These are phyloP conservation scores for Tolypocladium nubicola DNA, from an alignment of 2,329 filamentous ascomycete genomes.

Conservation along the genomic window DNA sequence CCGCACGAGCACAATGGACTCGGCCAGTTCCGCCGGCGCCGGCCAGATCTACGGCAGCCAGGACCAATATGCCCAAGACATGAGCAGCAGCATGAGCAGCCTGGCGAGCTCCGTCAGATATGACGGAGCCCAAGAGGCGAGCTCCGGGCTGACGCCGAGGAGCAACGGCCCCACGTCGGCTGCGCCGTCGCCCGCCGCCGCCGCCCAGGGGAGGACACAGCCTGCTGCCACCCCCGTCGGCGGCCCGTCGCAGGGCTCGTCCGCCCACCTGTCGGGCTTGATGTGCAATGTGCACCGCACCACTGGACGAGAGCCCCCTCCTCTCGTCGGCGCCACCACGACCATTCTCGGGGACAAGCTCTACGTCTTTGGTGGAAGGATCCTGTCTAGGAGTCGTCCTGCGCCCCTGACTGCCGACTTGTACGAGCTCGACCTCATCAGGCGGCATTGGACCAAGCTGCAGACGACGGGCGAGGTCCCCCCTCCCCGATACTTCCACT, in stretches of 20 bases:
- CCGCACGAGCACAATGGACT: conserved; percentile 39
- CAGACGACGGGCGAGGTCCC: conserved; percentile 78
- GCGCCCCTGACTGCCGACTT: conserved; percentile 76
- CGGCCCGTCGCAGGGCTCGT: conserved; percentile 35
- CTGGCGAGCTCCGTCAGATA: conserved; percentile 28
- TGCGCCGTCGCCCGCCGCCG: conserved; percentile 45
- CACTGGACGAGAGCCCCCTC: conserved; percentile 82
- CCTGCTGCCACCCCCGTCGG: conserved; percentile 17
- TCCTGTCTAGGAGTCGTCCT: conserved; percentile 74
- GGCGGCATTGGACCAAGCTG: conserved; percentile 86
- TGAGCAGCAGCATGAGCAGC: conserved; percentile 37
- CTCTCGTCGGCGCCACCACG: conserved; percentile 88
- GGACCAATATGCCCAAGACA: conserved; percentile 22
- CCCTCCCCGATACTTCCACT: conserved; percentile 92
- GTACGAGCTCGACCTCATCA: conserved; percentile 86
- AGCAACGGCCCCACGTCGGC: conserved; percentile 44
- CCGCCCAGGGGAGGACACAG: conserved; percentile 22
- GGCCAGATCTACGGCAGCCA: conserved; percentile 25
- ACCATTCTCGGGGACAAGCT: conserved; percentile 92
- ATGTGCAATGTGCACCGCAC: conserved; percentile 73
- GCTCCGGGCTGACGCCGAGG: conserved; percentile 38
- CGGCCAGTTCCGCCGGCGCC: conserved; percentile 20
- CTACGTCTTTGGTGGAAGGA: conserved; percentile 89
- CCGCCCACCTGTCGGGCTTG: conserved; percentile 51
- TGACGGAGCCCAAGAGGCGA: conserved; percentile 32